Conservation (phyloP, 2,329 filamentous ascomycete genomes). For the Tolypocladium guangdongense region DNA sequence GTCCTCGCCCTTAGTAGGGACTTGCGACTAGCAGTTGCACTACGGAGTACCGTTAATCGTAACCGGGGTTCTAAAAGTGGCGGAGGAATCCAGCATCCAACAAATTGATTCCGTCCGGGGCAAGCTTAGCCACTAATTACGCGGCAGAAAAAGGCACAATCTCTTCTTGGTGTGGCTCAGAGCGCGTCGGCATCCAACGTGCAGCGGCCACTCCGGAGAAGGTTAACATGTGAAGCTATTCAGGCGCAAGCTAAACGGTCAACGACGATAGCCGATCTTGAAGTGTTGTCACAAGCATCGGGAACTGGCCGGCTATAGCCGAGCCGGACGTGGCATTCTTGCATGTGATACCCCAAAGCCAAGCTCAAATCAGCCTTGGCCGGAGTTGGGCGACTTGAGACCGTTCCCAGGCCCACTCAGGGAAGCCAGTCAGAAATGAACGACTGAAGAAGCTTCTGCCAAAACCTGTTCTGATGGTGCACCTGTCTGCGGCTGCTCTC, state of each 20-base stretch:
- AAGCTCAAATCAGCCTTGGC: neutral
- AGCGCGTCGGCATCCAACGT: neutral
- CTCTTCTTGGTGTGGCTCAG: neutral
- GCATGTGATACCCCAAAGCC: neutral
- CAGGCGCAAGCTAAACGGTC: neutral
- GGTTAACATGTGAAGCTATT: neutral
- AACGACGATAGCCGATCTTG: neutral
- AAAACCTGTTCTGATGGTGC: neutral
- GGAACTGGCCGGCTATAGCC: neutral
- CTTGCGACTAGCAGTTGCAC: neutral
- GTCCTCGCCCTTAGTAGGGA: too few species aligned
- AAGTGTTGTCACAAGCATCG: neutral
- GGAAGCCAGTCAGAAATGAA: neutral
- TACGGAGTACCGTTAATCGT: neutral
- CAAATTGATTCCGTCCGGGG: too few species aligned
- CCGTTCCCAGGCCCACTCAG: constrained; percentile 1
- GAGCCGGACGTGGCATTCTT: neutral
- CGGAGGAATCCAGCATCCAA: neutral
- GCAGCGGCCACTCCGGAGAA: neutral
- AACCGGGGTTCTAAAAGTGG: too few species aligned
- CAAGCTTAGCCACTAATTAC: neutral
- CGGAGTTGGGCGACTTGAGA: neutral
- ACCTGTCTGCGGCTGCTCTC: neutral
- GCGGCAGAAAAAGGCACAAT: neutral
- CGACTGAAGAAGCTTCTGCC: too few species aligned